These are phyloP conservation scores for Tylopilus sp. DNA, from an alignment of 1,284 basidiomycete genomes.

Conservation along the genomic window DNA sequence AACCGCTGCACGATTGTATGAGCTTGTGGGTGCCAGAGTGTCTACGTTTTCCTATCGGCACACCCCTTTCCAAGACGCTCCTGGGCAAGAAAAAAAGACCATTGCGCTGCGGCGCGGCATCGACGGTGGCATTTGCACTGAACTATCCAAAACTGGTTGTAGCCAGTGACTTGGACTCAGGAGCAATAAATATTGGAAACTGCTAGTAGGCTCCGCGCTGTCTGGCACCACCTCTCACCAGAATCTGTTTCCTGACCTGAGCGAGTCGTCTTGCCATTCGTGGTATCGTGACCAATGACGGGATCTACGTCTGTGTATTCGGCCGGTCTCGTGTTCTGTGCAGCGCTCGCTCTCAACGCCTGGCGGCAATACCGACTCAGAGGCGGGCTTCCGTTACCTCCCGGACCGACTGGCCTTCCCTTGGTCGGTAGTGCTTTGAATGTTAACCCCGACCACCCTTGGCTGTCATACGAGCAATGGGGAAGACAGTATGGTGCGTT, in stretches of 20 bases:
- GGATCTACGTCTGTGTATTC: slow-evolving; percentile 6
- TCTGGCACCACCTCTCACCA: not conserved
- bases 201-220: not conserved
- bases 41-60: not conserved
- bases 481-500: slow-evolving; percentile 29
- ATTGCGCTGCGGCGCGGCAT: too few species aligned
- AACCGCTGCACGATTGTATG: not conserved
- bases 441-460: slow-evolving; percentile 19
- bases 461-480: slow-evolving; percentile 33
- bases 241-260: not conserved
- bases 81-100: too few species aligned
- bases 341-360: not conserved
- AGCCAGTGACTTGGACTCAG: not conserved
- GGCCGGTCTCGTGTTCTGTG: slow-evolving; percentile 11
- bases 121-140: too few species aligned
- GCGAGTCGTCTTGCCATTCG: too few species aligned
- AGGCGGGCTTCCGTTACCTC: slow-evolving; percentile 25
- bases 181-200: not conserved
- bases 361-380: slow-evolving; percentile 19
- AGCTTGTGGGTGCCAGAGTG: not conserved
- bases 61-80: not conserved
- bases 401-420: slow-evolving; percentile 30
- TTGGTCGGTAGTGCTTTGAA: slow-evolving; percentile 27
- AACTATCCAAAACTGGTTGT: too few species aligned
- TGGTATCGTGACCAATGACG: not conserved